Evolutionary conservation across 768 basidiomycete genomes (phyloP).

Genomic region (Amanita rimosa): DNA sequence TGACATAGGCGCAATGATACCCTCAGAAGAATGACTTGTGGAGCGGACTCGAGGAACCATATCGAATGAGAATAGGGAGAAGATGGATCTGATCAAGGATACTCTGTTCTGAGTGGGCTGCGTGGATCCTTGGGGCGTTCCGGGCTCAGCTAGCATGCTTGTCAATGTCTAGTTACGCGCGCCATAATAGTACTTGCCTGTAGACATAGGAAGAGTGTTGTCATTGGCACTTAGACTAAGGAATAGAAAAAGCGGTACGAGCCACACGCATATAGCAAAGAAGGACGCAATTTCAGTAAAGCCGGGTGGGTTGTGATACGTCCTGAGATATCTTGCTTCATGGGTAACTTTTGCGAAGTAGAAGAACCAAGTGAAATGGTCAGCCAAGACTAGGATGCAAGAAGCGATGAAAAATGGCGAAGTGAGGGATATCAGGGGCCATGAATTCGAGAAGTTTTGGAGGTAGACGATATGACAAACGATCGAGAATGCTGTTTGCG

Average conservation of each 20-base stretch:
- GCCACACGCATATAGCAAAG: constrained; percentile 80
- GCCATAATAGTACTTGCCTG: constrained; percentile 23
- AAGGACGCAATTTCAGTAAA: constrained; percentile 77
- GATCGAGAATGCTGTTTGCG: constrained; percentile 70
- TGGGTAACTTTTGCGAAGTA: constrained; percentile 72
- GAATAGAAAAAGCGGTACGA: constrained; percentile 88
- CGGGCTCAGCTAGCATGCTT: constrained; percentile 22
- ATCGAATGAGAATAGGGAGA: constrained; percentile 35
- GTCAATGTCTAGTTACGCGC: not conserved
- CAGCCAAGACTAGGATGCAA: constrained; percentile 71
- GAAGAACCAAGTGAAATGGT: constrained; percentile 97
- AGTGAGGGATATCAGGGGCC: constrained; percentile 90
- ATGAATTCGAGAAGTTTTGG: constrained; percentile 80
- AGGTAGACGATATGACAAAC: constrained; percentile 82
- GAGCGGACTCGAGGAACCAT: constrained; percentile 31
- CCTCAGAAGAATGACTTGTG: constrained; percentile 41
- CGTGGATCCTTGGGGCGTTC: constrained; percentile 24
- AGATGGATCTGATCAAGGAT: constrained; percentile 60
- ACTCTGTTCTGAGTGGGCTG: constrained; percentile 23
- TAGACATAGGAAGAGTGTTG: constrained; percentile 77
- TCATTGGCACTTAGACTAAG: constrained; percentile 95
- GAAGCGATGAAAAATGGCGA: constrained; percentile 80
- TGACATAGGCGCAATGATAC: constrained; percentile 58
- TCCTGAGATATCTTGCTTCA: constrained; percentile 43
- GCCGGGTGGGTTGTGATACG: constrained; percentile 34